These are phyloP conservation scores for Acanthochlamys bracteata DNA, from an alignment of 106 monocot species.

Conservation along the genomic window DNA sequence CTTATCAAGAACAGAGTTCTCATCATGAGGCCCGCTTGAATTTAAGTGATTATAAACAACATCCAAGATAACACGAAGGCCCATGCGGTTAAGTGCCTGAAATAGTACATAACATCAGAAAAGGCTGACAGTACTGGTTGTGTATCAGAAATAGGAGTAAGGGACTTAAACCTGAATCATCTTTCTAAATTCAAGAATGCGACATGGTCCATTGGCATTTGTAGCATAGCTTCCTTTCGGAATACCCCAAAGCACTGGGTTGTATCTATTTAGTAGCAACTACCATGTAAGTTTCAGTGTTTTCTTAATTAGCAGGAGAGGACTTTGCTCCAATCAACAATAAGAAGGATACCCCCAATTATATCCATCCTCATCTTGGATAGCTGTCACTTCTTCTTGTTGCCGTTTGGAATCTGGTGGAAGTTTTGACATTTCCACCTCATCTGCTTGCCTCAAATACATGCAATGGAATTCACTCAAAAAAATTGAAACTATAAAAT, in stretches of 20 bases:
- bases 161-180: slow-evolving; percentile 65
- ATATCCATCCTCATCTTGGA: slow-evolving; percentile 75
- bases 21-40: slow-evolving; percentile 50
- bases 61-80: slow-evolving; percentile 82
- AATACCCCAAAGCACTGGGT: slow-evolving; percentile 86
- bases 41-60: slow-evolving; percentile 89
- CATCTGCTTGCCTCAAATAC: slow-evolving; percentile 33
- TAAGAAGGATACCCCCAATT: slow-evolving; percentile 69
- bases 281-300: neutral
- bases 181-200: slow-evolving; percentile 74
- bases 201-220: slow-evolving; percentile 53
- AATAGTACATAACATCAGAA: slow-evolving; percentile 11
- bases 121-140: too few species aligned
- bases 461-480: too few species aligned
- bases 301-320: too few species aligned
- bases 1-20: slow-evolving; percentile 82
- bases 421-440: slow-evolving; percentile 29
- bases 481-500: too few species aligned
- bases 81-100: slow-evolving; percentile 74
- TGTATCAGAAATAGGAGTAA: neutral
- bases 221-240: slow-evolving; percentile 92
- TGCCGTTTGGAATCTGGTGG: slow-evolving; percentile 72
- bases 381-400: slow-evolving; percentile 56
- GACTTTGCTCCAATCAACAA: too few species aligned
- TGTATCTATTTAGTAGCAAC: slow-evolving; percentile 43